phyloP scores from a whole-genome alignment of 2,329 filamentous ascomycete genomes.

The Cercospora sp. region DNA sequence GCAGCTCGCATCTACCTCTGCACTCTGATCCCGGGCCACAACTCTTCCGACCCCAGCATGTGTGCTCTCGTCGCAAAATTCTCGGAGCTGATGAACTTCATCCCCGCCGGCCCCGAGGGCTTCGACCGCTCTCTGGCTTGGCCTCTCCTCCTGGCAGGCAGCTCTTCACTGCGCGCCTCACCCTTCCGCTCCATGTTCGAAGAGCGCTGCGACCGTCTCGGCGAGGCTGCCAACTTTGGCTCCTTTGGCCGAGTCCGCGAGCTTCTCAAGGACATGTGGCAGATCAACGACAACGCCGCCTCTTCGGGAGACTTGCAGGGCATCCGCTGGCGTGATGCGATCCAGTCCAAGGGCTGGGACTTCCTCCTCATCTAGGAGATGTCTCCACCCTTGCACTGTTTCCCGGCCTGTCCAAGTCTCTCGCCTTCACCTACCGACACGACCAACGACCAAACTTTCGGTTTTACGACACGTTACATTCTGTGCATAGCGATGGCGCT shows the following conservation, averaged over 20 bases:
- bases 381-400: conserved; percentile 20
- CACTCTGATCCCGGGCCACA: conserved; percentile 86
- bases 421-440: conserved; percentile 7
- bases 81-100: conserved; percentile 72
- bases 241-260: conserved; percentile 81
- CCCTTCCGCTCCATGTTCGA: conserved; percentile 76
- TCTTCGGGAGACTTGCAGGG: conserved; percentile 57
- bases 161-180: conserved; percentile 70
- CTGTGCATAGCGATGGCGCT: conserved; percentile 38
- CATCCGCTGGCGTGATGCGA: conserved; percentile 92
- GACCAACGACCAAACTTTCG: conserved; percentile 10
- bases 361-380: conserved; percentile 74
- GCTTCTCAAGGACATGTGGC: conserved; percentile 81
- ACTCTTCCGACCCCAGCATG: conserved; percentile 70
- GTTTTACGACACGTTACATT: conserved; percentile 17
- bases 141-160: conserved; percentile 87
- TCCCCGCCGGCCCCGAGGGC: conserved; percentile 76
- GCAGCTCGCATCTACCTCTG: conserved; percentile 96
- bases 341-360: conserved; percentile 89
- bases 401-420: conserved; percentile 33
- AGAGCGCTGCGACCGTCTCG: conserved; percentile 71
- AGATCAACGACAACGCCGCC: conserved; percentile 64
- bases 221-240: conserved; percentile 74
- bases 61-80: conserved; percentile 77
- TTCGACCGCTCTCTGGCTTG: conserved; percentile 90